These are phyloP conservation scores for Ustilago bromivora DNA, from an alignment of 1,284 basidiomycete species.

Conservation along the genomic window DNA sequence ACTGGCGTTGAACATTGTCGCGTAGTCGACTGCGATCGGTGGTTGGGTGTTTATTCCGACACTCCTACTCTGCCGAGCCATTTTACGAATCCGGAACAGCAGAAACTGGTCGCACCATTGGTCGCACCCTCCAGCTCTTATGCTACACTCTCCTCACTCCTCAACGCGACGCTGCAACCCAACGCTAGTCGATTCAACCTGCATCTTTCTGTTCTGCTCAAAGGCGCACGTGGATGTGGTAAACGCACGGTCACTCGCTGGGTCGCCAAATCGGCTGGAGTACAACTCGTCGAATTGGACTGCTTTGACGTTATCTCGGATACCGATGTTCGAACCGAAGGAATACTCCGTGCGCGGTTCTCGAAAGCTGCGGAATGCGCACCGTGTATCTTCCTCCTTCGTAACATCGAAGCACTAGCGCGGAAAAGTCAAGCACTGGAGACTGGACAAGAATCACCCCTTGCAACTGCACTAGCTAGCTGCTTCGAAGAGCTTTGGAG, in stretches of 20 bases:
- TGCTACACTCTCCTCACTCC: conserved; percentile 45
- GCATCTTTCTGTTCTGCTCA: conserved; percentile 75
- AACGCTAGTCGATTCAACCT: conserved; percentile 55
- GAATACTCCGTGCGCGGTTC: conserved; percentile 79
- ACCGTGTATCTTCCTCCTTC: conserved; percentile 85
- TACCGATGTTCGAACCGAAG: conserved; percentile 82
- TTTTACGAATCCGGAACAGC: conserved; percentile 9
- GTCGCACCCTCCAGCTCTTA: conserved; percentile 43
- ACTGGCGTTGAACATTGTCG: conserved; percentile 80
- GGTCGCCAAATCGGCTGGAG: conserved; percentile 77
- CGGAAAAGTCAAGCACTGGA: conserved; percentile 79
- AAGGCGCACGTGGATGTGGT: conserved; percentile 80
- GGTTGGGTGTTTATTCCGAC: conserved; percentile 73
- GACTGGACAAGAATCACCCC: conserved; percentile 78
- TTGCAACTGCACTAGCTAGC: conserved; percentile 77
- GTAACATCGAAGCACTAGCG: conserved; percentile 85
- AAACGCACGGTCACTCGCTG: conserved; percentile 76
- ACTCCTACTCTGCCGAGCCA: conserved; percentile 47
- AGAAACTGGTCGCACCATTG: conserved; percentile 37
- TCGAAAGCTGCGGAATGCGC: conserved; percentile 84
- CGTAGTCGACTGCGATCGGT: conserved; percentile 76
- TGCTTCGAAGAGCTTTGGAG: conserved; percentile 75
- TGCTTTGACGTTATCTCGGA: conserved; percentile 88
- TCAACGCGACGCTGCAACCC: conserved; percentile 61
- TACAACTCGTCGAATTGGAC: conserved; percentile 87